phyloP scores from a whole-genome alignment of 441 rosid genomes.

The Syzygium syzygioides region DNA sequence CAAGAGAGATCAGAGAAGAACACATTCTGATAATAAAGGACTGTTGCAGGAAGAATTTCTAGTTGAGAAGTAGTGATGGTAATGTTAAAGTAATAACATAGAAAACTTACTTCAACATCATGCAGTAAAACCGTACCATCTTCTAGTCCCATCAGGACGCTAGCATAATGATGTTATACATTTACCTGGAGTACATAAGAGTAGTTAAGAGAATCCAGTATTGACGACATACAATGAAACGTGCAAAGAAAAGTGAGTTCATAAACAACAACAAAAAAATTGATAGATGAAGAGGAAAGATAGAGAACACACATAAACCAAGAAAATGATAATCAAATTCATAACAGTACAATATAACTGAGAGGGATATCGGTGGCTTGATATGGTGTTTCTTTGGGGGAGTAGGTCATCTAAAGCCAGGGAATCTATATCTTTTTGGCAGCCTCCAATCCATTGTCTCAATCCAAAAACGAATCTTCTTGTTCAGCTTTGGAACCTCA shows the following conservation, averaged over 20 bases:
- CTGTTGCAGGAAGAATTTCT: neutral
- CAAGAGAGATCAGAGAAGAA: neutral
- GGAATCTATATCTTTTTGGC: too few species aligned
- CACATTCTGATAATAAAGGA: neutral
- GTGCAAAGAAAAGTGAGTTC: neutral
- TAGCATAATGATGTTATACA: conserved; percentile 72
- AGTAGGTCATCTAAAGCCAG: too few species aligned
- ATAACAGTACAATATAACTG: too few species aligned
- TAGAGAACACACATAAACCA: too few species aligned
- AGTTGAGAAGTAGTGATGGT: neutral
- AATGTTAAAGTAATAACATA: neutral
- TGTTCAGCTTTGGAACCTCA: too few species aligned
- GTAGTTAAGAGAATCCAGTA: neutral
- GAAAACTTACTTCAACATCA: conserved; percentile 71
- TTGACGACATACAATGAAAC: neutral
- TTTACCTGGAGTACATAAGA: conserved; percentile 39
- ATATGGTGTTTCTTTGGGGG: too few species aligned
- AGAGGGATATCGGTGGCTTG: too few species aligned
- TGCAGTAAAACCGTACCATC: conserved; percentile 77
- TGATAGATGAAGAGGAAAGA: too few species aligned
- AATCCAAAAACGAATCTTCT: too few species aligned
- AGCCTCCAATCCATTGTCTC: too few species aligned
- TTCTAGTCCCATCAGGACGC: conserved; percentile 91
- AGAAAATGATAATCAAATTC: too few species aligned
- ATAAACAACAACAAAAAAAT: neutral